phyloP scores from a whole-genome alignment of 169 alveolate species.

The Plasmodium gaboni region DNA sequence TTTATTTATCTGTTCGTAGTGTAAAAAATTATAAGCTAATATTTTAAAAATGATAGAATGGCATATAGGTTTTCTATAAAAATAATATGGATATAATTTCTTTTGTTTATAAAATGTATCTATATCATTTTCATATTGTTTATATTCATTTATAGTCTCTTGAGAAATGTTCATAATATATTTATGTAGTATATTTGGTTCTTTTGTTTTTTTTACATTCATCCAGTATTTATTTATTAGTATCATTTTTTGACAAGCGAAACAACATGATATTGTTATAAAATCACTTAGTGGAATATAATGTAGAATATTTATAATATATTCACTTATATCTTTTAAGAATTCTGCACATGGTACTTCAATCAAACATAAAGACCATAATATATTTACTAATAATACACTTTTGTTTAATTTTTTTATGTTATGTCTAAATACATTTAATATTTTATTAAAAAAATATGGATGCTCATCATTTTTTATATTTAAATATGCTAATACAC shows the following conservation, averaged over 20 bases:
- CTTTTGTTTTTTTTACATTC: slow-evolving; percentile 14
- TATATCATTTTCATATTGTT: slow-evolving; percentile 15
- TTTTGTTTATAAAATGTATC: slow-evolving; percentile 32
- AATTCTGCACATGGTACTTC: slow-evolving; percentile 34
- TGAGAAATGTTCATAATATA: not conserved
- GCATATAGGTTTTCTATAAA: slow-evolving; percentile 41
- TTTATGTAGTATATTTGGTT: not conserved
- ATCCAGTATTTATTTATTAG: slow-evolving; percentile 21
- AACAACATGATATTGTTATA: slow-evolving; percentile 65
- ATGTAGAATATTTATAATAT: slow-evolving; percentile 51
- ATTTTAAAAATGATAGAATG: slow-evolving; percentile 56
- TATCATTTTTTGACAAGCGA: slow-evolving; percentile 50
- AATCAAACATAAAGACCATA: slow-evolving; percentile 51
- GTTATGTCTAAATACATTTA: slow-evolving; percentile 42
- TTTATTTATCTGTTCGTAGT: slow-evolving; percentile 17
- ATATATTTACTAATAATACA: slow-evolving; percentile 32
- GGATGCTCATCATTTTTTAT: slow-evolving; percentile 59
- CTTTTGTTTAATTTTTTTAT: slow-evolving; percentile 51
- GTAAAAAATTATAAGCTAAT: slow-evolving; percentile 50
- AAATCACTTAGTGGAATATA: slow-evolving; percentile 33
- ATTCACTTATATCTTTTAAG: slow-evolving; percentile 55
- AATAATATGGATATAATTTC: slow-evolving; percentile 44
- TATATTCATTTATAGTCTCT: slow-evolving; percentile 8
- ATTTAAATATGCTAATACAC: slow-evolving; percentile 50
- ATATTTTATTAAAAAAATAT: slow-evolving; percentile 49